phyloP scores from a whole-genome alignment of 148 eudicot genomes.

The Cornus controversa region DNA sequence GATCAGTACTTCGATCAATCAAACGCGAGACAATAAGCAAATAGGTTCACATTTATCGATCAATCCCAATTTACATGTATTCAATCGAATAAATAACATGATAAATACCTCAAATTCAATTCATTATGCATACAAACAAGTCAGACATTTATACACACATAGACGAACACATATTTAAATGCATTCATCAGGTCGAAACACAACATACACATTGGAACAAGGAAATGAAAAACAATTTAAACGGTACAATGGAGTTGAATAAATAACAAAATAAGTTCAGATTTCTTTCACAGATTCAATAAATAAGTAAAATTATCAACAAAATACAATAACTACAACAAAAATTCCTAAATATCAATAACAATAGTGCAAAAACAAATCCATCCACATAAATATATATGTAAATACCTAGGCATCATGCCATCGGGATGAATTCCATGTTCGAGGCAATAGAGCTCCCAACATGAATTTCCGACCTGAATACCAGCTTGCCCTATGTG shows the following conservation, averaged over 20 bases:
- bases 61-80: not conserved
- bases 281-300: too few relatives aligned
- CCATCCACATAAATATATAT: not conserved
- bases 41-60: not conserved
- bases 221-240: too few relatives aligned
- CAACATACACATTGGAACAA: too few relatives aligned
- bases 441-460: slow-evolving; percentile 61
- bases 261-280: too few relatives aligned
- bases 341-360: not conserved
- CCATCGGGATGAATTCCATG: slow-evolving; percentile 58
- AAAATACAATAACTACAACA: not conserved
- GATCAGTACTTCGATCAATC: not conserved
- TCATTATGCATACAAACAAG: too few relatives aligned
- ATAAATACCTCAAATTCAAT: not conserved
- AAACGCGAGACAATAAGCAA: not conserved
- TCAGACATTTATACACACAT: not conserved
- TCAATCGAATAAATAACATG: not conserved
- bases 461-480: slow-evolving; percentile 59
- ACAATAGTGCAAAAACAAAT: not conserved
- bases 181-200: not conserved
- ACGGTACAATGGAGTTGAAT: too few relatives aligned
- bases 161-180: not conserved
- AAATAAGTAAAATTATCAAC: too few relatives aligned
- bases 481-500: slow-evolving; percentile 63
- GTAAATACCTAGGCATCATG: slow-evolving; percentile 44